A percentile compares a stretch with the other conserved stretches of the same genome.
phyloP scores from a whole-genome alignment of 2,329 filamentous ascomycete genomes.

The Penicillium capsulatum region DNA sequence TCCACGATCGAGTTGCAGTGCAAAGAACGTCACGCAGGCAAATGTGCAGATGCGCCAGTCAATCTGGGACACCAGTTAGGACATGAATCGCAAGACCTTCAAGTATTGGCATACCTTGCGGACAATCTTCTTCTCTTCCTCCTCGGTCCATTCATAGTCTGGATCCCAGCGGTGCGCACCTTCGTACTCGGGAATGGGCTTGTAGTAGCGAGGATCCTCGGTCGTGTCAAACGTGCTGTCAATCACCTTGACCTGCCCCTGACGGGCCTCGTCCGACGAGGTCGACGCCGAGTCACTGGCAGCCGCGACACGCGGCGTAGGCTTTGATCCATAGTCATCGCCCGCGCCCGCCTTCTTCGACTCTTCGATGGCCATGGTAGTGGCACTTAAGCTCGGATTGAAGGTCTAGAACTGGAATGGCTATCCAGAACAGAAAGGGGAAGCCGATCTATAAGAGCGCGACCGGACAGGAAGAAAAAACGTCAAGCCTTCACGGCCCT shows the following conservation, averaged over 20 bases:
- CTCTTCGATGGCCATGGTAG: constrained; percentile 19
- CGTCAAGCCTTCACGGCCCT: constrained; percentile 6
- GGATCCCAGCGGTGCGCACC: constrained; percentile 49
- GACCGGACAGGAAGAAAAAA: background rate
- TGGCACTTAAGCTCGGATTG: background rate
- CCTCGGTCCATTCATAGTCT: constrained; percentile 42
- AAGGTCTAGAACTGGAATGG: background rate
- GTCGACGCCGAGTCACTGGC: constrained; percentile 16
- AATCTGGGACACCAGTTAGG: too few species aligned
- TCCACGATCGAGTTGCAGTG: constrained; percentile 60
- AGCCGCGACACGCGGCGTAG: constrained; percentile 2
- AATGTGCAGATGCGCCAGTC: constrained; percentile 43
- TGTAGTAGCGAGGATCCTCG: constrained; percentile 36
- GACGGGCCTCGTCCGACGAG: constrained; percentile 9
- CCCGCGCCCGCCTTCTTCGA: constrained; percentile 4
- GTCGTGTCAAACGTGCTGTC: constrained; percentile 35
- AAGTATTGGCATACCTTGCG: constrained; percentile 29
- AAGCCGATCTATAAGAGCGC: constrained; percentile 13
- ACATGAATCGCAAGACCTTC: background rate
- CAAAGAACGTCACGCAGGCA: constrained; percentile 59
- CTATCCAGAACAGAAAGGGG: background rate
- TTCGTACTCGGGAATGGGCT: constrained; percentile 44
- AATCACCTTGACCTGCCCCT: constrained; percentile 5
- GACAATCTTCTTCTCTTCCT: constrained; percentile 42
- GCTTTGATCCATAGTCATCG: constrained; percentile 9